Evolutionary conservation across 768 basidiomycete species (phyloP).

Genomic region (Gymnopilus dilepis): DNA sequence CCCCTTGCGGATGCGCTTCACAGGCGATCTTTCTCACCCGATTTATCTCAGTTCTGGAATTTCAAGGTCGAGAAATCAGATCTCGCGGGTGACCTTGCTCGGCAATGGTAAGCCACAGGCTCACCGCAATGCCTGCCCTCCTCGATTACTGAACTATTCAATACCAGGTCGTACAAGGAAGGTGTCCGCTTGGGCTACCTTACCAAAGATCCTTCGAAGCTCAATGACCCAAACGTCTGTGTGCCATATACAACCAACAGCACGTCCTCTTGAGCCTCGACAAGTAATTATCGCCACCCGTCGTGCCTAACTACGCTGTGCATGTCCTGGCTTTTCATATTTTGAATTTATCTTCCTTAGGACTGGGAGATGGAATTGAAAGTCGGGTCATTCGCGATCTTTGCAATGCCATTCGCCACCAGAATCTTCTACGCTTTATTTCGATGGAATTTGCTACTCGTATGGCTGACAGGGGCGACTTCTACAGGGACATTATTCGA

Average conservation of each 20-base stretch:
- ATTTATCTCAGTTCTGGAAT: conserved; percentile 47
- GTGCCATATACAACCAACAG: conserved; percentile 45
- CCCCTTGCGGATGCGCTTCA: not conserved
- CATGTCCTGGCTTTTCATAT: too few species aligned
- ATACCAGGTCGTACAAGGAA: conserved; percentile 70
- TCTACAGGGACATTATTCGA: too few species aligned
- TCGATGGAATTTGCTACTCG: too few species aligned
- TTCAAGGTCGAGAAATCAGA: conserved; percentile 71
- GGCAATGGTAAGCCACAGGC: conserved; percentile 61
- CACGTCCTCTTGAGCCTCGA: not conserved
- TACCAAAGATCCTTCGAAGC: conserved; percentile 62
- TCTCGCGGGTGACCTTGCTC: conserved; percentile 53
- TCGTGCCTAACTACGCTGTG: too few species aligned
- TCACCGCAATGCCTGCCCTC: not conserved
- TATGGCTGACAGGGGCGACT: too few species aligned
- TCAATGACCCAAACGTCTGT: conserved; percentile 68
- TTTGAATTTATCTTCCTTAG: too few species aligned
- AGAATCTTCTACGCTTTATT: too few species aligned
- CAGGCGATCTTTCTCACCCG: not conserved
- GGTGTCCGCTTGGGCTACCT: conserved; percentile 64
- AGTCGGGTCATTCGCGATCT: too few species aligned
- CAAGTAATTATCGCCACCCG: too few species aligned
- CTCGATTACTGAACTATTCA: not conserved
- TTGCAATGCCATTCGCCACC: too few species aligned
- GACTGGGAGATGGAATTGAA: too few species aligned